Conservation (phyloP, 352 stramenopile genomes). For the Globisporangium orthogonon region DNA sequence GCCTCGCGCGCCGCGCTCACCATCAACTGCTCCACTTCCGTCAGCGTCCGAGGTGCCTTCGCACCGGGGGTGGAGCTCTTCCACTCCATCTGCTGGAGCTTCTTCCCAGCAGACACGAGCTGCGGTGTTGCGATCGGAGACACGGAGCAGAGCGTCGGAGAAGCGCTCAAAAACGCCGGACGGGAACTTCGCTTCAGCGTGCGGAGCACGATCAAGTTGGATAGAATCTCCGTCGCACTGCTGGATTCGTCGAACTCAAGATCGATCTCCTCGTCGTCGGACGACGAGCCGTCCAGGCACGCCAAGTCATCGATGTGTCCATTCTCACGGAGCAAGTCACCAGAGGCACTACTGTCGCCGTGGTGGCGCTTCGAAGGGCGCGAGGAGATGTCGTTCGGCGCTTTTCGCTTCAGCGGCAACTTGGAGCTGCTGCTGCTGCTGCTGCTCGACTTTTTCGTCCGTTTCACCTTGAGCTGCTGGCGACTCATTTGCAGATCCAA, state of each 20-base stretch:
- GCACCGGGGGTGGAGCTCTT: neutral
- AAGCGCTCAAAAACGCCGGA: constrained; percentile 23
- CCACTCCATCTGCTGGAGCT: constrained; percentile 4
- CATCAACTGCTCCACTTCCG: constrained; percentile 42
- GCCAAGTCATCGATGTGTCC: constrained; percentile 10
- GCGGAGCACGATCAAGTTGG: constrained; percentile 69
- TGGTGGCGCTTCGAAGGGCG: constrained; percentile 32
- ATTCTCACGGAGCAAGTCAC: neutral
- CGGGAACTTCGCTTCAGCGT: constrained; percentile 59
- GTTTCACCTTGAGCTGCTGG: constrained; percentile 78
- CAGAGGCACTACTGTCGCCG: neutral
- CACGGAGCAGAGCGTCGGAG: constrained; percentile 34
- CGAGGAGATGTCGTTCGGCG: constrained; percentile 20
- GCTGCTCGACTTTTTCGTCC: constrained; percentile 33
- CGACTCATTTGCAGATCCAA: constrained; percentile 85
- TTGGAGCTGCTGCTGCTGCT: neutral
- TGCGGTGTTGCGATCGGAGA: constrained; percentile 24
- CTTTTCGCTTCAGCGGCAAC: constrained; percentile 36
- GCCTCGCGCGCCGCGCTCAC: constrained; percentile 49
- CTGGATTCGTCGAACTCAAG: constrained; percentile 61
- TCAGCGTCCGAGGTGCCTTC: constrained; percentile 17
- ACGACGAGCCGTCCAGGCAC: constrained; percentile 17
- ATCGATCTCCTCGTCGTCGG: constrained; percentile 57
- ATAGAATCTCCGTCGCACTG: constrained; percentile 73
- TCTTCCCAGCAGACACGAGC: constrained; percentile 1